phyloP scores from a whole-genome alignment of 2,329 filamentous ascomycete genomes.

The Setomelanomma holmii region DNA sequence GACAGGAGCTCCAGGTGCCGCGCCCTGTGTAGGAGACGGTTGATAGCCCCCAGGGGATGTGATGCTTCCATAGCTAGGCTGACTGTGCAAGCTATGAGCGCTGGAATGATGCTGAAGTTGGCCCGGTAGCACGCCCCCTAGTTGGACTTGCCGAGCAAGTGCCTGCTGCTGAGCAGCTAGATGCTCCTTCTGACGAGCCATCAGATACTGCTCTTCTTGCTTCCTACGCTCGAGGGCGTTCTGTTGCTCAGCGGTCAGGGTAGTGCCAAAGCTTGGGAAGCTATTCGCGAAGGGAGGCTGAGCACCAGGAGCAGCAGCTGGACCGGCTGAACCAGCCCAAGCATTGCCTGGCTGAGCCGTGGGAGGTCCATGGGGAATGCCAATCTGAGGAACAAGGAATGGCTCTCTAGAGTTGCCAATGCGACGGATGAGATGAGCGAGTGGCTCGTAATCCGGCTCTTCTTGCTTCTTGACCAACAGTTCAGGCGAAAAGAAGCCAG shows the following conservation, averaged over 20 bases:
- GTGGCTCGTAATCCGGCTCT: conserved; percentile 90
- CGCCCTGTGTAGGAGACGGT: conserved; percentile 62
- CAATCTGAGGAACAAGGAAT: conserved; percentile 96
- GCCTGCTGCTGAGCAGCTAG: conserved; percentile 85
- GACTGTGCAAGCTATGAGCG: conserved; percentile 93
- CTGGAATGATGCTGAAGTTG: conserved; percentile 91
- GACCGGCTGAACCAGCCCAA: conserved; percentile 51
- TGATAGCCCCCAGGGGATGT: conserved; percentile 80
- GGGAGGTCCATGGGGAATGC: conserved; percentile 85
- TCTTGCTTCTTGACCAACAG: conserved; percentile 94
- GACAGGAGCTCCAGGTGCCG: conserved; percentile 55
- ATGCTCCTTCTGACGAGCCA: conserved; percentile 94
- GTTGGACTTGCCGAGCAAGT: conserved; percentile 73
- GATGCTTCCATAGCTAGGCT: conserved; percentile 95
- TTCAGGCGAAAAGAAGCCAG: conserved; percentile 95
- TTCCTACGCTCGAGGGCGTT: conserved; percentile 96
- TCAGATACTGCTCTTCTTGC: conserved; percentile 96
- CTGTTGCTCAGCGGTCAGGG: conserved; percentile 95
- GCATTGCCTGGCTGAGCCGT: conserved; percentile 55
- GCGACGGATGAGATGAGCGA: conserved; percentile 91
- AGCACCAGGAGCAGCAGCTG: conserved; percentile 52
- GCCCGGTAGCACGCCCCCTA: conserved; percentile 59
- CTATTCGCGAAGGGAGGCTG: conserved; percentile 88
- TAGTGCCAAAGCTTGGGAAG: conserved; percentile 96
- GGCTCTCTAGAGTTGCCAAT: conserved; percentile 98